Conservation (phyloP, 495 filamentous ascomycete species). For the Aspergillus heteromorphus region DNA sequence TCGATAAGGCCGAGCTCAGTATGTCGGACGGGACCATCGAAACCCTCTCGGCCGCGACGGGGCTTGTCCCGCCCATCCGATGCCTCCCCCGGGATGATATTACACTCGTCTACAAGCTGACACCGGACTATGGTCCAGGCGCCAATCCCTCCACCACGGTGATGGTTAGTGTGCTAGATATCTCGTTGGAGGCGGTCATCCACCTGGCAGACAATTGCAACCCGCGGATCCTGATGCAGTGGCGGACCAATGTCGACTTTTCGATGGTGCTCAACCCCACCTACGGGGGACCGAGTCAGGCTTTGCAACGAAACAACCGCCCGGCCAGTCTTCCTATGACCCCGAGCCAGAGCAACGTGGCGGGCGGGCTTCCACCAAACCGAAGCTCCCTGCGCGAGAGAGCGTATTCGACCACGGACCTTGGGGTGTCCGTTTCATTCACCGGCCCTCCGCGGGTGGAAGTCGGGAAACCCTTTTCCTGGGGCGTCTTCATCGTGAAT, state of each 20-base stretch:
- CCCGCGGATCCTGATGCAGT: conserved; percentile 72
- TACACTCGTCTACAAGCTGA: conserved; percentile 76
- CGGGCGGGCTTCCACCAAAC: conserved; percentile 34
- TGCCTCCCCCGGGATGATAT: conserved; percentile 79
- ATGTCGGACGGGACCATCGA: conserved; percentile 65
- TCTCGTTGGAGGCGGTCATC: conserved; percentile 62
- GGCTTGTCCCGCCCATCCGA: conserved; percentile 56
- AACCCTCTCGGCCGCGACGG: conserved; percentile 54
- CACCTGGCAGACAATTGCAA: conserved; percentile 59
- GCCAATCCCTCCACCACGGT: conserved; percentile 40
- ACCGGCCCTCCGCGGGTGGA: conserved; percentile 56
- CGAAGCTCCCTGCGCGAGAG: conserved; percentile 50
- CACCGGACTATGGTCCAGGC: conserved; percentile 56
- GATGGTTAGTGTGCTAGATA: conserved; percentile 49
- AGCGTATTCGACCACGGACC: conserved; percentile 47
- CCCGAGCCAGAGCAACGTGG: conserved; percentile 25
- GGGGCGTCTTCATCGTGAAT: conserved; percentile 88
- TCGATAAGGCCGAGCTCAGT: conserved; percentile 61
- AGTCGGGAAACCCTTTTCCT: conserved; percentile 74
- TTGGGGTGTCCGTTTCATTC: conserved; percentile 73
- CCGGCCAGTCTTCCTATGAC: conserved; percentile 49
- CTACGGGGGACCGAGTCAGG: conserved; percentile 58
- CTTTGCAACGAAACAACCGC: conserved; percentile 45
- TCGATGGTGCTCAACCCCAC: conserved; percentile 58
- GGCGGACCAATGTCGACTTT: conserved; percentile 80